A percentile compares a stretch with the other conserved stretches of the same genome.
Evolutionary conservation across 139 green algal species (phyloP).

Genomic region (Micractinium sp.): DNA sequence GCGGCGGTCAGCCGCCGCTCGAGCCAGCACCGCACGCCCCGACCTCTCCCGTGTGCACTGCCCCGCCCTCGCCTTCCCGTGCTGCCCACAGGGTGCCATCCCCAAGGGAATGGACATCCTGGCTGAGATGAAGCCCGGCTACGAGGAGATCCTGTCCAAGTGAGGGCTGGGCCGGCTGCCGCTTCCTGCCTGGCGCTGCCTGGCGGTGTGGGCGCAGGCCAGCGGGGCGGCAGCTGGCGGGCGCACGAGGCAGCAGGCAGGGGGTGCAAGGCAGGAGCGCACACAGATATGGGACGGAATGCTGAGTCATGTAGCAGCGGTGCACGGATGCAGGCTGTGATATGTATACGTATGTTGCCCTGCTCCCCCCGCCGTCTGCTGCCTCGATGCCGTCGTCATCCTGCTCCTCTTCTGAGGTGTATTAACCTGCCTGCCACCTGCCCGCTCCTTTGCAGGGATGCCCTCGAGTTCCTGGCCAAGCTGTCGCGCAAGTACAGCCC

Average conservation of each 20-base stretch:
- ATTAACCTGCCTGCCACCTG: background rate
- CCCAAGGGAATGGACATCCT: constrained; percentile 31
- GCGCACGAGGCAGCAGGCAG: background rate
- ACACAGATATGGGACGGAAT: background rate
- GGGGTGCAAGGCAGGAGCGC: background rate
- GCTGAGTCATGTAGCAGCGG: too few relatives aligned
- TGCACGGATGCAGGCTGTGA: background rate
- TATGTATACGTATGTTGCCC: too few relatives aligned
- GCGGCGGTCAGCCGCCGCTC: too few relatives aligned
- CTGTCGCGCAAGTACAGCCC: constrained; percentile 74
- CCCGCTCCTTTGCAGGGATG: constrained; percentile 24
- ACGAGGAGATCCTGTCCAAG: constrained; percentile 22
- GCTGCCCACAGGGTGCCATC: background rate
- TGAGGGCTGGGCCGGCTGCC: background rate
- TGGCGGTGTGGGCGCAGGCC: background rate
- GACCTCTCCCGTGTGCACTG: background rate
- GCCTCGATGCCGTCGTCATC: background rate
- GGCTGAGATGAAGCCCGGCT: constrained; percentile 31
- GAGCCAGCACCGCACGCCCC: background rate
- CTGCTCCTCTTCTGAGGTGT: too few relatives aligned
- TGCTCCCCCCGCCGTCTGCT: background rate
- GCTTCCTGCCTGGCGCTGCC: background rate
- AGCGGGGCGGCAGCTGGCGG: background rate
- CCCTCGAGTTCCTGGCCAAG: constrained; percentile 74
- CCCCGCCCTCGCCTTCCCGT: background rate